A percentile compares a stretch with the other conserved stretches of the same genome.
Conservation (phyloP, 306 rosid genomes). For the Purshia tridentata region DNA sequence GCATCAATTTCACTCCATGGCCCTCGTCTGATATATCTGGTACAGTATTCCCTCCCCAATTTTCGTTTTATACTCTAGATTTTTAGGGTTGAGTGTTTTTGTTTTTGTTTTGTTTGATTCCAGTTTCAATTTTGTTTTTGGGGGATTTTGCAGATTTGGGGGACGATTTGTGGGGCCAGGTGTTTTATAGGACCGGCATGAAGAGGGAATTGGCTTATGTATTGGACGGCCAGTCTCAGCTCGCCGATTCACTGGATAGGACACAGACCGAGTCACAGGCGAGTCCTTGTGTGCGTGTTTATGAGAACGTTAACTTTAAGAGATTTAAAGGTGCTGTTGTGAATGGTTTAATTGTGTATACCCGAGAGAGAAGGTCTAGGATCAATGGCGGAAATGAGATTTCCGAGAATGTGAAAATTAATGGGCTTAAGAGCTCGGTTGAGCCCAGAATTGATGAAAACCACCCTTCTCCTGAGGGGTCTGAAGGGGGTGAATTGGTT, state of each 20-base stretch:
- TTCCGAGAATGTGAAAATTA: slow-evolving; percentile 25
- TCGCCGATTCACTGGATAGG: slow-evolving; percentile 27
- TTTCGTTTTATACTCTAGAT: slow-evolving; percentile 12
- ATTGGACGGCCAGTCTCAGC: slow-evolving; percentile 40
- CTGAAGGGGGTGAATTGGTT: slow-evolving; percentile 13
- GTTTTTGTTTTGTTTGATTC: background rate
- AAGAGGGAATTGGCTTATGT: slow-evolving; percentile 51
- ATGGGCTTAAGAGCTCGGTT: slow-evolving; percentile 24
- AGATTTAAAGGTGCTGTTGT: slow-evolving; percentile 46
- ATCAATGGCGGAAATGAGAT: slow-evolving; percentile 26
- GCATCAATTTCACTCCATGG: slow-evolving; percentile 26
- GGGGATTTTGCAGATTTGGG: slow-evolving; percentile 26
- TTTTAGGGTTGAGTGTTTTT: background rate
- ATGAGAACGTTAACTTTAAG: slow-evolving; percentile 31
- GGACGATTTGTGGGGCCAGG: slow-evolving; percentile 15
- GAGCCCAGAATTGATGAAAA: slow-evolving; percentile 14
- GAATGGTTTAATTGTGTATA: slow-evolving; percentile 75
- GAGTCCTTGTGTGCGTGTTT: slow-evolving; percentile 25
- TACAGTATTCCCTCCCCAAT: slow-evolving; percentile 16
- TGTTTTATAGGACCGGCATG: slow-evolving; percentile 25
- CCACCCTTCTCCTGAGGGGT: slow-evolving; percentile 9
- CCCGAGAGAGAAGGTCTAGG: slow-evolving; percentile 52
- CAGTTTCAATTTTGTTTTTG: background rate
- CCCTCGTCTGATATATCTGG: slow-evolving; percentile 34
- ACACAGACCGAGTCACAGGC: slow-evolving; percentile 23